Evolutionary conservation across 1,139 yeast species (phyloP).

Genomic region (Yamadazyma dushanensis): DNA sequence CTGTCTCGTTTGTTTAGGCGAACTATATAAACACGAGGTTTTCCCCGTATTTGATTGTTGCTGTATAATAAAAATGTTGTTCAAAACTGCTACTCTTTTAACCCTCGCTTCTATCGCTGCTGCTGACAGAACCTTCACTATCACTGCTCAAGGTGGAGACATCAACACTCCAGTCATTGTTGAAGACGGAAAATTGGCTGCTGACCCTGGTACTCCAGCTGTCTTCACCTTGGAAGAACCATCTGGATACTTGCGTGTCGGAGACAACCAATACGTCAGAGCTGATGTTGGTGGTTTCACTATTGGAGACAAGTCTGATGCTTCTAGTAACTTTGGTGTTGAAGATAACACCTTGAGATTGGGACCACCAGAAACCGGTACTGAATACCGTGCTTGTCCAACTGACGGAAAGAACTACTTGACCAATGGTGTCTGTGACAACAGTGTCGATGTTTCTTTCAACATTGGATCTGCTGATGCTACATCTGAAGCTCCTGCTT

Average conservation of each 20-base stretch:
- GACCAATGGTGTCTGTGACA: slow-evolving; percentile 12
- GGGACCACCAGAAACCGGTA: slow-evolving; percentile 17
- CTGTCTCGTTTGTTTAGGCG: no score
- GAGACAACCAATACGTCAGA: slow-evolving; percentile 21
- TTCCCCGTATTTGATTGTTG: no score
- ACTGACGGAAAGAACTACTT: slow-evolving; percentile 5
- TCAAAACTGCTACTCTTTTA: slow-evolving; percentile 21
- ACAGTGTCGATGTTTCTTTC: slow-evolving; percentile 9
- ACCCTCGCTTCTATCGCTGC: slow-evolving; percentile 27
- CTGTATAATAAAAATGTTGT: no score
- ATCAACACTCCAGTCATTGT: slow-evolving; percentile 23
- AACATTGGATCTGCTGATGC: slow-evolving; percentile 5
- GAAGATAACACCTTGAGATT: slow-evolving; percentile 28
- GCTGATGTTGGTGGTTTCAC: slow-evolving; percentile 16
- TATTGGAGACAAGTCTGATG: slow-evolving; percentile 15
- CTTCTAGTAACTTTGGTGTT: slow-evolving; percentile 31
- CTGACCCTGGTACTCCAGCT: slow-evolving; percentile 21
- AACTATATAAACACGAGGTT: no score
- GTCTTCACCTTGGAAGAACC: slow-evolving; percentile 30
- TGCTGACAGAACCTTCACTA: slow-evolving; percentile 30
- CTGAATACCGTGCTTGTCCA: slow-evolving; percentile 28
- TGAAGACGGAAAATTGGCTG: slow-evolving; percentile 18
- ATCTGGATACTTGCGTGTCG: slow-evolving; percentile 25
- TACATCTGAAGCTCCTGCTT: slow-evolving; percentile 5
- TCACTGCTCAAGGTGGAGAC: slow-evolving; percentile 27